phyloP scores from a whole-genome alignment of 169 alveolate genomes.

The Plasmodium knowlesi region DNA sequence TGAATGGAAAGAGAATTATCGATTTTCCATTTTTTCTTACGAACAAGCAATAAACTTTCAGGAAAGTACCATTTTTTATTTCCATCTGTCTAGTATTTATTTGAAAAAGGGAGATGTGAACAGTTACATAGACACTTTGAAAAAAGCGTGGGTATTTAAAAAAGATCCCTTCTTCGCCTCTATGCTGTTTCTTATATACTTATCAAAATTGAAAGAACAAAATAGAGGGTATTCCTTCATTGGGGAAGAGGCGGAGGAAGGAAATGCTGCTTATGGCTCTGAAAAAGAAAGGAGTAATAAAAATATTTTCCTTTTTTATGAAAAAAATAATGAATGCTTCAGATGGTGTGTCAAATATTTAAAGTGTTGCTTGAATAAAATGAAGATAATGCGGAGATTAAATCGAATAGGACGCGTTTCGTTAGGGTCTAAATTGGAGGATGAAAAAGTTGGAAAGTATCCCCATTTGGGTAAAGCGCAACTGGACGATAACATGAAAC shows the following conservation, averaged over 20 bases:
- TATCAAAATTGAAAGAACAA: neutral
- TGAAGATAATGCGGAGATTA: slow-evolving; percentile 8
- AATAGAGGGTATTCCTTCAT: neutral
- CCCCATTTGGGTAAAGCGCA: neutral
- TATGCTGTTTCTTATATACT: neutral
- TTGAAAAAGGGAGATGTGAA: slow-evolving; percentile 39
- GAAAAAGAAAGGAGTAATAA: neutral
- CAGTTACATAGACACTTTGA: slow-evolving; percentile 24
- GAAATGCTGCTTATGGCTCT: neutral
- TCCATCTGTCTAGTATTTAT: slow-evolving; percentile 16
- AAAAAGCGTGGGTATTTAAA: slow-evolving; percentile 24
- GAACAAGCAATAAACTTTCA: slow-evolving; percentile 36
- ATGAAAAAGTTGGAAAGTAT: neutral
- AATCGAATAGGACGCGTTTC: neutral
- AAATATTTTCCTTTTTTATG: neutral
- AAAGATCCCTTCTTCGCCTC: slow-evolving; percentile 7
- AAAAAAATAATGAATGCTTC: slow-evolving; percentile 21
- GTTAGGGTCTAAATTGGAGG: neutral
- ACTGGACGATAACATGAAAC: neutral
- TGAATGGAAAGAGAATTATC: slow-evolving; percentile 21
- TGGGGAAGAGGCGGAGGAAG: neutral
- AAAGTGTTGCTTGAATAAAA: slow-evolving; percentile 13
- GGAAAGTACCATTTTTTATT: slow-evolving; percentile 10
- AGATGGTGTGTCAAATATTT: slow-evolving; percentile 41
- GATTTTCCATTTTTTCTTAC: slow-evolving; percentile 39